Base-by-base conservation (phyloP, 495 filamentous ascomycete genomes). In the Penicillium angulare region DNA sequence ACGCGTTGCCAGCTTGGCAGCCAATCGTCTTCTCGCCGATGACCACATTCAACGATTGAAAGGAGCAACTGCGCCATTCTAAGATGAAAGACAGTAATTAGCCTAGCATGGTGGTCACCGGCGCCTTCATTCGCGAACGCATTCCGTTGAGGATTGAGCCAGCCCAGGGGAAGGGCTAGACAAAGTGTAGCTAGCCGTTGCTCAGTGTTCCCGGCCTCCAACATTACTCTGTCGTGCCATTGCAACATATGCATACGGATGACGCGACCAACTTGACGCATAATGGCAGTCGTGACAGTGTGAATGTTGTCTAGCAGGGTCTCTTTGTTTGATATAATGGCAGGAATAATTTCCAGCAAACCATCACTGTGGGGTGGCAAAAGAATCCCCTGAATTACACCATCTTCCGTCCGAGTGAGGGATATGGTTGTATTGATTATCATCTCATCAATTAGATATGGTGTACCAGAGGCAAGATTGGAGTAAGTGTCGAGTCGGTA, bases 401-500 rank as follows among this genome's bases (percentile, higher is more conserved):
- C n/a, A n/a, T n/a, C n/a, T n/a, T n/a, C n/a, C n/a, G n/a, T n/a
- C n/a, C n/a, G n/a, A n/a, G n/a, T n/a, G n/a, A n/a, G 15, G 39
- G 20, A 17, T 31, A 9, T 6, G 15, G 13, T 18, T 34, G 53
- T 56, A 22, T 56, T 48, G 4, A 56, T 31, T n/a, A 49, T 2
- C 4, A 18, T 38, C 3, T 52, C 32, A 21, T 60, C 52, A 34
- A 56, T 53, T 15, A 43, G 32, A 36, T 50, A 56, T 35, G 56
- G 57, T 33, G 57, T 56, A 8, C 52, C 57, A 1, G 15, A 40
- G n/a, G 52, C 27, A 2, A 59, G 41, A 33, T 59, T 59, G 43
- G 65, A 57, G 43, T 71, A 71, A 0, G 68, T 53, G 34, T 73
- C 69, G 15, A 73, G 55, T n/a, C 66, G 64, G 47, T 70, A 73